A percentile compares a stretch with the other conserved stretches of the same genome.
phyloP scores from a whole-genome alignment of 2,329 filamentous ascomycete genomes.

The Arthrobotrys musiformis region DNA sequence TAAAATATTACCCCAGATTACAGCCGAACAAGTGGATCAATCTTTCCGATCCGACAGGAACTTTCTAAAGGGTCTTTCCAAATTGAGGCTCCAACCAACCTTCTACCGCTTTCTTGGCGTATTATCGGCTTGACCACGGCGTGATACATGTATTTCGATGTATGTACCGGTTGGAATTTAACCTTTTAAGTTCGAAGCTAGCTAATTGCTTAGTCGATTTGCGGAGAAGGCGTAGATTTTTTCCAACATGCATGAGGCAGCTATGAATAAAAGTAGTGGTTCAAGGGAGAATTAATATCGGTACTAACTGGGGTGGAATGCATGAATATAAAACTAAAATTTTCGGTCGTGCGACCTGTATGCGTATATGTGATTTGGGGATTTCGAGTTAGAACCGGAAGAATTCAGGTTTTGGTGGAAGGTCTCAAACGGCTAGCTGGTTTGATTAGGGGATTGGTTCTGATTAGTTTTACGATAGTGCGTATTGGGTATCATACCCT shows the following conservation, averaged over 20 bases:
- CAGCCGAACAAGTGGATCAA: no score
- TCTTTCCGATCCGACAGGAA: not conserved
- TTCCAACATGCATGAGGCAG: slow-evolving; percentile 7
- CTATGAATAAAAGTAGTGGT: not conserved
- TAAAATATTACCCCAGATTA: slow-evolving; percentile 10
- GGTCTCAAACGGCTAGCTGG: not conserved
- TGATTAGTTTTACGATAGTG: not conserved
- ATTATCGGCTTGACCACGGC: not conserved
- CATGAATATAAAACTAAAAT: not conserved
- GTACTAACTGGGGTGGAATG: not conserved
- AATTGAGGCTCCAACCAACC: not conserved
- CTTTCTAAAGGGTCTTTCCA: not conserved
- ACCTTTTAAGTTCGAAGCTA: slow-evolving; percentile 11
- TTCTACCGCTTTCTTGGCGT: not conserved
- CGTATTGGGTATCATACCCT: not conserved
- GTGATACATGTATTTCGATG: no score
- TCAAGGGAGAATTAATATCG: not conserved
- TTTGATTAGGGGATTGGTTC: not conserved
- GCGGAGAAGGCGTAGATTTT: no score
- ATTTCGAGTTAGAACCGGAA: not conserved
- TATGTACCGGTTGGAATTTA: not conserved
- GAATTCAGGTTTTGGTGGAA: not conserved
- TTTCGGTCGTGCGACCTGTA: slow-evolving; percentile 7
- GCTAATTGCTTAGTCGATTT: no score
- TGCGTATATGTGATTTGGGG: not conserved